Conservation (phyloP, 129 eudicot species). For the Flaveria ramosissima region DNA sequence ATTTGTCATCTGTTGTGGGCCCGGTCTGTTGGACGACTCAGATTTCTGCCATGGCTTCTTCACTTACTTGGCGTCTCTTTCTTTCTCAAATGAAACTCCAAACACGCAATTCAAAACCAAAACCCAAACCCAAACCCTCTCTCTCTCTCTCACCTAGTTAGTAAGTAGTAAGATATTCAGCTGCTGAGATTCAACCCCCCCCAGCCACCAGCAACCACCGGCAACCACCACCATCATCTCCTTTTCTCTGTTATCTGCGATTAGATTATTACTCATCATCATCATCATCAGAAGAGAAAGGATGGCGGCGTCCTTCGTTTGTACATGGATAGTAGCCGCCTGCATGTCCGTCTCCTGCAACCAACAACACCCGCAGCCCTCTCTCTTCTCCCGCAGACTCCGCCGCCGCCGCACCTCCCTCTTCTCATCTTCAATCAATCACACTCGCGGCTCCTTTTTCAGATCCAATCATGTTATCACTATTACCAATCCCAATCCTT, state of each 20-base stretch:
- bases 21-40: conserved; percentile 42
- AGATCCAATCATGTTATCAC: too few relatives aligned
- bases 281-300: too few relatives aligned
- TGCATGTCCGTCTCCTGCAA: conserved; percentile 58
- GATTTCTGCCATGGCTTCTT: conserved; percentile 30
- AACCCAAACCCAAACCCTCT: not conserved
- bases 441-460: too few relatives aligned
- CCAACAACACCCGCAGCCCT: conserved; percentile 19
- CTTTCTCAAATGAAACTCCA: not conserved
- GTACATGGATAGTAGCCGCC: conserved; percentile 56
- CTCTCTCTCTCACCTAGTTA: not conserved
- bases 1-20: conserved; percentile 25
- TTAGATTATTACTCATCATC: too few relatives aligned
- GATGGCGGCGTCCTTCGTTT: conserved; percentile 43
- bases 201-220: conserved; percentile 14
- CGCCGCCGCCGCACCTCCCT: too few relatives aligned
- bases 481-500: not conserved
- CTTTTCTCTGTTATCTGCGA: too few relatives aligned
- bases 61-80: conserved; percentile 24
- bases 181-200: conserved; percentile 19
- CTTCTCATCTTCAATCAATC: too few relatives aligned
- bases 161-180: too few relatives aligned
- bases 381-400: not conserved
- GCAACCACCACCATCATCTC: not conserved
- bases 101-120: not conserved